Conservation (phyloP, 306 rosid genomes). For the Abrus precatorius region DNA sequence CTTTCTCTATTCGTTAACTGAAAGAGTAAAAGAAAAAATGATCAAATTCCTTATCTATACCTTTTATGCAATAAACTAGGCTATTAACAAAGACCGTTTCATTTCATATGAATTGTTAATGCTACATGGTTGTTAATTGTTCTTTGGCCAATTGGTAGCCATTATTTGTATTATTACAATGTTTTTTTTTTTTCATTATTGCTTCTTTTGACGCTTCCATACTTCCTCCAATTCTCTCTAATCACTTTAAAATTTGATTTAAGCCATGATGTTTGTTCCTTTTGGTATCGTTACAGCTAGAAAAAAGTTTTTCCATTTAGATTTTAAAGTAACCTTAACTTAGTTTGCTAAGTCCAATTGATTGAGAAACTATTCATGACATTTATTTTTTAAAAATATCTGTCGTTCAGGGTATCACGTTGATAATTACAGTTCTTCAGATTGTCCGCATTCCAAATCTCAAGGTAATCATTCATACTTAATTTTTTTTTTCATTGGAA, state of each 20-base stretch:
- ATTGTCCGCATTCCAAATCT: conserved; percentile 95
- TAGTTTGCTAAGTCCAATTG: conserved; percentile 3
- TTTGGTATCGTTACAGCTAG: neutral
- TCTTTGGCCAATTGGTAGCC: conserved; percentile 2
- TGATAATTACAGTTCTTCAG: conserved; percentile 96
- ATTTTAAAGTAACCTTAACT: neutral
- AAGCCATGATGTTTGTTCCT: neutral
- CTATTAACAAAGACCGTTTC: neutral
- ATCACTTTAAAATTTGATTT: neutral
- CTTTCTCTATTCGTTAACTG: conserved; percentile 4
- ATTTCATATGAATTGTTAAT: neutral
- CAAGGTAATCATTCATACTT: conserved; percentile 64
- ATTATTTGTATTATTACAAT: neutral
- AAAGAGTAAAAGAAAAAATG: neutral
- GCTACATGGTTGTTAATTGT: neutral
- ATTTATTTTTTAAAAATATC: neutral
- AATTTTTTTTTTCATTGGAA: neutral
- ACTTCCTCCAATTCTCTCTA: neutral
- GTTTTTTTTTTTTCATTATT: neutral
- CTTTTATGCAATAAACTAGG: conserved; percentile 12
- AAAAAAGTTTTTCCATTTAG: neutral
- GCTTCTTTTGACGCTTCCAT: neutral
- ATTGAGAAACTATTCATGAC: conserved; percentile 32
- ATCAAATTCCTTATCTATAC: neutral
- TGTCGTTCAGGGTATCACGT: conserved; percentile 75